Evolutionary conservation across 2,329 filamentous ascomycete genomes (phyloP).

Genomic region (Sporothrix mexicana): DNA sequence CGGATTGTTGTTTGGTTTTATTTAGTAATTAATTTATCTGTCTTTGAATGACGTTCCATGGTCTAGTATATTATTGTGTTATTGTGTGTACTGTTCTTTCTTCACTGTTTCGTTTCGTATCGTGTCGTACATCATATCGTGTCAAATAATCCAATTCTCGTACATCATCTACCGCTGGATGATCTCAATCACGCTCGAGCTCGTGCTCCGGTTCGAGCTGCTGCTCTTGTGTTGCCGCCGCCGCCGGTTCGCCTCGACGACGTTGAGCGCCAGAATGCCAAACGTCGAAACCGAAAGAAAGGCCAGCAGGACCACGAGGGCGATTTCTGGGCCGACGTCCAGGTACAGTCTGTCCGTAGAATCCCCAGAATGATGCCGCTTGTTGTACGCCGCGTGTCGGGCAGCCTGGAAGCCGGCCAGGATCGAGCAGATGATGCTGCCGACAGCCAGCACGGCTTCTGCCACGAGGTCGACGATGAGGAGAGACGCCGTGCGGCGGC

Average conservation of each 20-base stretch:
- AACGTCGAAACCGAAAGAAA: slow-evolving; percentile 34
- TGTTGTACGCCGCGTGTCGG: slow-evolving; percentile 34
- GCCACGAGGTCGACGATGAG: slow-evolving; percentile 27
- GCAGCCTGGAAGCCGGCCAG: slow-evolving; percentile 37
- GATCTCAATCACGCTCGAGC: slow-evolving; percentile 38
- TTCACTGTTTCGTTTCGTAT: background rate
- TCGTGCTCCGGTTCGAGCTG: background rate
- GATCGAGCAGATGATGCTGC: slow-evolving; percentile 33
- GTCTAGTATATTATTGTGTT: background rate
- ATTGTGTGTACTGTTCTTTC: background rate
- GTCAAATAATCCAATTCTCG: background rate
- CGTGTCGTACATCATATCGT: background rate
- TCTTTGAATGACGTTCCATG: background rate
- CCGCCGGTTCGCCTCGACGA: slow-evolving; percentile 26
- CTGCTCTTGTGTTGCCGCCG: background rate
- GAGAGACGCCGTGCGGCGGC: background rate
- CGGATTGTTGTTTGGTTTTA: background rate
- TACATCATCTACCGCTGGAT: slow-evolving; percentile 15
- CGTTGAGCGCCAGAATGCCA: slow-evolving; percentile 21
- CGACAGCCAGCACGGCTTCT: slow-evolving; percentile 32
- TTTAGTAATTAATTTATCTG: background rate
- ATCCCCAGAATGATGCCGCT: background rate
- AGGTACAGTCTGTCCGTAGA: slow-evolving; percentile 11
- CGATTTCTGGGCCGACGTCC: slow-evolving; percentile 33
- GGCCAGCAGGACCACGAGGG: slow-evolving; percentile 30